A percentile compares a stretch with the other conserved stretches of the same genome.
These are phyloP conservation scores for Wickerhamomyces silvicola DNA, from an alignment of 805 yeast species.

Conservation along the genomic window DNA sequence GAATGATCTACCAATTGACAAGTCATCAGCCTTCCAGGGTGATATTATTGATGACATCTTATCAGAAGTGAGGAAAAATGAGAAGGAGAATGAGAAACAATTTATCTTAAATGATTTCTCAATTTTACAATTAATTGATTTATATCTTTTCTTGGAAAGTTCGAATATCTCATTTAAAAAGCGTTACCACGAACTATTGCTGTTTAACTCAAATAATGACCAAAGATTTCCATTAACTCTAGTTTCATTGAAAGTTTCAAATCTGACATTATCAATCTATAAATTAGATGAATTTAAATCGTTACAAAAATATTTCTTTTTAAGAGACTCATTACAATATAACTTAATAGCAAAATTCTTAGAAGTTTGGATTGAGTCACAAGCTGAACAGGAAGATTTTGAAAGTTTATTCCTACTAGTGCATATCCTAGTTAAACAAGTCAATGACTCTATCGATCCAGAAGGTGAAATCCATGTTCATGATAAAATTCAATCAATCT, in stretches of 20 bases:
- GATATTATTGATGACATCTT: constrained; percentile 7
- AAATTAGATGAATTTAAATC: constrained; percentile 26
- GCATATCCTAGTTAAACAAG: constrained; percentile 25
- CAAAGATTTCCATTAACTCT: constrained; percentile 32
- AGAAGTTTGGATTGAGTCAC: constrained; percentile 59
- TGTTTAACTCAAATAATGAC: constrained; percentile 55
- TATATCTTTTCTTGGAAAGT: constrained; percentile 47
- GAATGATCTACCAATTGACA: constrained; percentile 11
- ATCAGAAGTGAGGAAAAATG: constrained; percentile 10
- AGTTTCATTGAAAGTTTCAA: constrained; percentile 23
- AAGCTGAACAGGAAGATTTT: constrained; percentile 46
- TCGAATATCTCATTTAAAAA: constrained; percentile 57
- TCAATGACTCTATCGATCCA: constrained; percentile 20
- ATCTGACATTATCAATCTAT: constrained; percentile 22
- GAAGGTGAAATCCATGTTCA: constrained; percentile 21
- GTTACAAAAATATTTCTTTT: constrained; percentile 34
- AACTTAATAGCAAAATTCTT: constrained; percentile 51
- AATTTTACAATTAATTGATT: constrained; percentile 45
- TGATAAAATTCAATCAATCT: constrained; percentile 40
- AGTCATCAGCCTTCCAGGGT: constrained; percentile 14
- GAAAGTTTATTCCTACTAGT: constrained; percentile 44
- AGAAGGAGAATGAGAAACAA: constrained; percentile 13
- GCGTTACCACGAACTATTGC: constrained; percentile 53
- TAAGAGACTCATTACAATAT: constrained; percentile 51
- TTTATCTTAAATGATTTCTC: constrained; percentile 40